Evolutionary conservation across 2,329 filamentous ascomycete genomes (phyloP), one percentile per base, ranked within the genome.

Genomic region (Fusarium annulatum): DNA sequence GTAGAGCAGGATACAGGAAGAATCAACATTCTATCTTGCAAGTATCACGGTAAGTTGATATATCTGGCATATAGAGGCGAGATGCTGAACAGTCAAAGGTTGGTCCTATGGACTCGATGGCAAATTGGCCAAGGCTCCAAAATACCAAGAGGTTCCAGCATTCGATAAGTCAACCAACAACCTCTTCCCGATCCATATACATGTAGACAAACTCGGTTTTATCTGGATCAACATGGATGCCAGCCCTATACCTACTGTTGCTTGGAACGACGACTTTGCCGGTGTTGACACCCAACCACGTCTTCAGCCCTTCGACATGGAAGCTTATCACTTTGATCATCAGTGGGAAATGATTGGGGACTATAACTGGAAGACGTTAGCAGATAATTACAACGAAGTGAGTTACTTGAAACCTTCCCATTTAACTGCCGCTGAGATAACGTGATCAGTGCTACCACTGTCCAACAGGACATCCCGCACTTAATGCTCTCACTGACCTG

Each of bases 301-400:
- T 7, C 84, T 86, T 64, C 73, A 81, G 30, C 75, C 81, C 26
- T 86, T 85, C 76, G 79, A 86, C 67, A 87, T 85, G 10, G 48
- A 39, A 1, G 80, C 88, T 41, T 91, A 88, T 76, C 76, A 81
- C n/a, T 90, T 89, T 68, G 87, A 90, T 71, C 87, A 90, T 74
- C 79, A 80, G 21, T 90, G 87, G 86, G 84, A 87, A 59, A 86
- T 88, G 84, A 83, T 87, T 36, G 86, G 85, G 0, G 83, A 85
- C 26, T 88, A 86, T 75, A 89, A 90, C 79, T 90, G 88, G 88
- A 90, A 90, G 80, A 86, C 86, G 15, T 79, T 89, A 15, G 85
- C 85, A 9, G 89, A 91, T 74, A 90, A 91, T 80, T 91, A 90
- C 82, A 91, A 91, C 73, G 89, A 72, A 8, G 60, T 69, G 7